Evolutionary conservation across 805 yeast genomes (phyloP).

Genomic region (Sugiyamaella smithiae): DNA sequence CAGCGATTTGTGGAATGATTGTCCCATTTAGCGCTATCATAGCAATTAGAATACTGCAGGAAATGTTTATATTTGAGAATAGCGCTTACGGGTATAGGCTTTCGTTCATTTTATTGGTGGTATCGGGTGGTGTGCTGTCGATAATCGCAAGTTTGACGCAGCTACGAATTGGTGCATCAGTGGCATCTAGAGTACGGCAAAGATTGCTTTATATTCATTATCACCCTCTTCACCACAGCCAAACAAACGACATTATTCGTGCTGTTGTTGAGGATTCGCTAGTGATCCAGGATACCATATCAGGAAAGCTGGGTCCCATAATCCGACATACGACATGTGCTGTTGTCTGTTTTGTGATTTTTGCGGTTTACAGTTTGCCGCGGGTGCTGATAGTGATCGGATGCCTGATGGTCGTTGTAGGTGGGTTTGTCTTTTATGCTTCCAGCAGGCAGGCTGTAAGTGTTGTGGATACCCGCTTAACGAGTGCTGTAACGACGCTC

Average conservation of each 20-base stretch:
- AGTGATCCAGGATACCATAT: not conserved
- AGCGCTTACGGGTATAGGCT: not conserved
- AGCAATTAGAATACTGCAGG: not conserved
- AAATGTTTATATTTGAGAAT: not conserved
- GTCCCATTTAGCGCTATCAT: not conserved
- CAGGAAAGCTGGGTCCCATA: not conserved
- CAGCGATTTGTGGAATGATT: not conserved
- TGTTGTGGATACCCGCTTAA: not conserved
- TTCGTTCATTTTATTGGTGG: not conserved
- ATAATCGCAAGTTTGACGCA: not conserved
- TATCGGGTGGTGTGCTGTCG: not conserved
- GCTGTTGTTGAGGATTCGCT: slow-evolving; percentile 2
- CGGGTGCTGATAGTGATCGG: not conserved
- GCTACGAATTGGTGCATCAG: not conserved
- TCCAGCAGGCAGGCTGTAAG: not conserved
- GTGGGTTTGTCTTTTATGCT: not conserved
- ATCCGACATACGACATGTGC: not conserved
- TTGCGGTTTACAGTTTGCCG: not conserved
- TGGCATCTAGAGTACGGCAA: not conserved
- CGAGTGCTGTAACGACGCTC: not conserved
- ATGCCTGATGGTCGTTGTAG: not conserved
- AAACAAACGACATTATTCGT: not conserved
- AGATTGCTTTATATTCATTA: not conserved
- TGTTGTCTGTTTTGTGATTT: not conserved
- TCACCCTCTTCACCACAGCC: not conserved